Base-by-base conservation (phyloP, 352 stramenopile species). In the Porosira glacialis region DNA sequence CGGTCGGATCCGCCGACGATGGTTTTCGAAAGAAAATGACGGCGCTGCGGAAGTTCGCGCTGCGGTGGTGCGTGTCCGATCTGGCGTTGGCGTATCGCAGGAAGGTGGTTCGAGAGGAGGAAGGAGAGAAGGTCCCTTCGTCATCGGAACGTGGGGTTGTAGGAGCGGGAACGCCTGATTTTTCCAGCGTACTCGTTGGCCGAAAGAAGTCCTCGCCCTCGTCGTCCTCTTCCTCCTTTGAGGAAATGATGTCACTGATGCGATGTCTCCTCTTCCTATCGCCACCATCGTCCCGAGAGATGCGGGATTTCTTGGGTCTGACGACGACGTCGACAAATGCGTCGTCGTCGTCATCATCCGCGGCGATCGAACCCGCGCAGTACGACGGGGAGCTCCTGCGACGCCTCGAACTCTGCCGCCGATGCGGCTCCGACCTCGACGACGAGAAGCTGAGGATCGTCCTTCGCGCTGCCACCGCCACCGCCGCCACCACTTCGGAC, bases 361-460 rank as follows among this genome's bases (percentile, higher is more conserved):
- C 68, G 45, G n/a, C 45, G 2, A 43, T 57, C 4, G 26, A n/a
- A 38, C 19, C 15, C 17, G 48, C 13, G 45, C 38, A 70, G 26
- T 31, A 53, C 51, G 69, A 77, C 11, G 38, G 48, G 7, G 41
- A 77, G 17, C 19, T 60, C 19, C 47, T 48, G 7, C 52, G 81
- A 60, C 38, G 62, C 30, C 70, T 88, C n/a, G 36, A 75, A 11
- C 50, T 78, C 27, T 88, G 73, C 43, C 72, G 56, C 59, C 35
- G 64, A 45, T 77, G 74, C 70, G 73, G 79, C 17, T 27, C 62
- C 19, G 75, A 84, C 66, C 38, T 88, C 27, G 77, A 87, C 47
- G 70, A 88, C 61, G 69, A 85, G 31, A 83, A 86, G 63, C 33
- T 89, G 39, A 64, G 62, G 33, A 80, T 87, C 35, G 50, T 89